phyloP scores from a whole-genome alignment of 129 eudicot genomes.

The Centrapalus pauciflorus region DNA sequence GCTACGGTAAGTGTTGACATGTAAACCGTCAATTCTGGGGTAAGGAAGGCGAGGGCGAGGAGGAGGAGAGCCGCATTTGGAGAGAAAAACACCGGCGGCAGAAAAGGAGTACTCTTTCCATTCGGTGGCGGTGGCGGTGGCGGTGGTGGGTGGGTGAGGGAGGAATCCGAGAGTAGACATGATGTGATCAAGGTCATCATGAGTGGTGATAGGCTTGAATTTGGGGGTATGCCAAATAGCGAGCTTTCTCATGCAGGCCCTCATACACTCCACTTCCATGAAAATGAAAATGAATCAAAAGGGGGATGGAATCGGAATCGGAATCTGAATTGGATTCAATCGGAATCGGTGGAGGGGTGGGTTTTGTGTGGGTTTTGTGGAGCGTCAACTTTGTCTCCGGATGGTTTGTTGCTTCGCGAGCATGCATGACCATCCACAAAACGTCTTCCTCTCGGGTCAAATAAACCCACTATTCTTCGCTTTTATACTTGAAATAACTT shows the following conservation, averaged over 20 bases:
- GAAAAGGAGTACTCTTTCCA: slow-evolving; percentile 44
- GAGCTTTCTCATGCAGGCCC: slow-evolving; percentile 37
- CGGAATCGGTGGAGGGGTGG: background rate
- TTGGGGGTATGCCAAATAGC: slow-evolving; percentile 46
- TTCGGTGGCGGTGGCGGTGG: background rate
- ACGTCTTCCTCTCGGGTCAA: background rate
- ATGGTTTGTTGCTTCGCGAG: background rate
- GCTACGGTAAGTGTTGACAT: slow-evolving; percentile 27
- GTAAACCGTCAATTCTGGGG: slow-evolving; percentile 48
- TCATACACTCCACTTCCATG: slow-evolving; percentile 29
- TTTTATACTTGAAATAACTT: no score
- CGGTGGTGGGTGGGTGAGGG: background rate
- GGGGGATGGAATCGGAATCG: background rate
- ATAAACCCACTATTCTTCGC: no score
- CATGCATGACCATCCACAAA: slow-evolving; percentile 12
- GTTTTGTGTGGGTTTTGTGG: background rate
- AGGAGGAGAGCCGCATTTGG: slow-evolving; percentile 2
- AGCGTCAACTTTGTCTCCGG: slow-evolving; percentile 27
- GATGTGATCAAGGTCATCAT: slow-evolving; percentile 44
- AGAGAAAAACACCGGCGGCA: slow-evolving; percentile 17
- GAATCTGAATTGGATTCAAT: background rate
- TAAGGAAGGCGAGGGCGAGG: slow-evolving; percentile 52
- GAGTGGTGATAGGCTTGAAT: slow-evolving; percentile 45
- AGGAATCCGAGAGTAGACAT: slow-evolving; percentile 44
- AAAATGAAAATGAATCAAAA: no score